These are phyloP conservation scores for Syzygium aromaticum DNA, from an alignment of 345 rosid genomes.

Conservation along the genomic window DNA sequence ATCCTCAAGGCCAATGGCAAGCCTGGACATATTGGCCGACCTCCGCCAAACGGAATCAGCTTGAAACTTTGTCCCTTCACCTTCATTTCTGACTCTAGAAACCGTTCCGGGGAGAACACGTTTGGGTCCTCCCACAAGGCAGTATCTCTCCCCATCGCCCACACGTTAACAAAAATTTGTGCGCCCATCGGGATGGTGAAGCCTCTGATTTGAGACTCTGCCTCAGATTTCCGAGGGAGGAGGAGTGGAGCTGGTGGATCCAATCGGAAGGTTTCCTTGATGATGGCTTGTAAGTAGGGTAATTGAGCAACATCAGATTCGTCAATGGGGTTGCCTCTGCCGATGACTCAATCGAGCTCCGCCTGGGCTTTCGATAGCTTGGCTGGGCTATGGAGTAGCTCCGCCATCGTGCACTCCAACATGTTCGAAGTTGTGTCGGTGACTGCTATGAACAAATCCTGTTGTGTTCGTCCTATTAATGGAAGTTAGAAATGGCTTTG, in stretches of 20 bases:
- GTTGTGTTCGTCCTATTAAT: neutral
- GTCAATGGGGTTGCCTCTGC: slow-evolving; percentile 12
- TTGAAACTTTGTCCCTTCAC: slow-evolving; percentile 19
- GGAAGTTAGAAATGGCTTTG: no score
- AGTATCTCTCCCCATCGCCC: slow-evolving; percentile 43
- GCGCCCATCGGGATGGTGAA: slow-evolving; percentile 27
- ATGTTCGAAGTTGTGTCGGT: slow-evolving; percentile 37
- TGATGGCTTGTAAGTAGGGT: slow-evolving; percentile 33
- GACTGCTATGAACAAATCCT: slow-evolving; percentile 34
- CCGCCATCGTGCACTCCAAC: slow-evolving; percentile 54
- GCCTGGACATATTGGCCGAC: slow-evolving; percentile 37
- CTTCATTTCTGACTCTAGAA: slow-evolving; percentile 23
- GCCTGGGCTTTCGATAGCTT: slow-evolving; percentile 14
- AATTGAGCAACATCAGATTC: slow-evolving; percentile 22
- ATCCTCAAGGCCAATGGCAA: slow-evolving; percentile 26
- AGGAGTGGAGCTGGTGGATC: slow-evolving; percentile 29
- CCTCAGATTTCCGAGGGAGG: slow-evolving; percentile 24
- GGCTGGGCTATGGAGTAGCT: slow-evolving; percentile 22
- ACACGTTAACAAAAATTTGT: slow-evolving; percentile 28
- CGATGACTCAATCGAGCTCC: slow-evolving; percentile 22
- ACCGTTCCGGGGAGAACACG: slow-evolving; percentile 31
- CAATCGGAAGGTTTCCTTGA: slow-evolving; percentile 47
- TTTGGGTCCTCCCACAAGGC: slow-evolving; percentile 19
- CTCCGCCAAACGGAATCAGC: slow-evolving; percentile 32
- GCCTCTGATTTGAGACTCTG: slow-evolving; percentile 15